A percentile compares a stretch with the other conserved stretches of the same genome.
Conservation (phyloP, 331 rosid species). For the Telfairia occidentalis region DNA sequence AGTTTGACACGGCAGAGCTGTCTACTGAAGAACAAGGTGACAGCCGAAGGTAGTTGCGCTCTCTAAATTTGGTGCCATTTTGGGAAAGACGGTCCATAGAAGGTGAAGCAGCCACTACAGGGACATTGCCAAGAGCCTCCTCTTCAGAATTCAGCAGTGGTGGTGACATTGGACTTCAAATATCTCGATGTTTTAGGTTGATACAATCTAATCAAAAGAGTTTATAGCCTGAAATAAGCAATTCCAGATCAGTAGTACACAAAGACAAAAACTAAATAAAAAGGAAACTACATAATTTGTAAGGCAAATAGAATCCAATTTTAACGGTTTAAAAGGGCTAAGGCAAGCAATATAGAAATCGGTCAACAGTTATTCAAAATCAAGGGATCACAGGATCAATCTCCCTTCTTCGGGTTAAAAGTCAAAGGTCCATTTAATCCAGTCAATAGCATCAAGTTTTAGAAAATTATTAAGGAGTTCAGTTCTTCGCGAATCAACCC, state of each 20-base stretch:
- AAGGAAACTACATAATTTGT: not conserved
- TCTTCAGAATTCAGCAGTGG: conserved; percentile 47
- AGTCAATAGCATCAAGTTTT: not conserved
- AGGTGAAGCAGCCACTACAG: conserved; percentile 43
- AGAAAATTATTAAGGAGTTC: not conserved
- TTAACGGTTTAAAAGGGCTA: not conserved
- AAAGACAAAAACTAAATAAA: not conserved
- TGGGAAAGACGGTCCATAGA: conserved; percentile 32
- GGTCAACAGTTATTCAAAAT: not conserved
- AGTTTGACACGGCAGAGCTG: conserved; percentile 35
- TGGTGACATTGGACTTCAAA: conserved; percentile 43
- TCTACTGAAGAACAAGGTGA: conserved; percentile 63
- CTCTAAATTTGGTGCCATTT: conserved; percentile 36
- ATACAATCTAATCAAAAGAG: conserved; percentile 5
- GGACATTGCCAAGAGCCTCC: conserved; percentile 48
- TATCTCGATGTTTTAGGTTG: conserved; percentile 16
- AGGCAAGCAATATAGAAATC: not conserved
- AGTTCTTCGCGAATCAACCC: not conserved
- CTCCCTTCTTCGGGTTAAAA: not conserved
- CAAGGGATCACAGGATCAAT: not conserved
- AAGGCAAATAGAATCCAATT: not conserved
- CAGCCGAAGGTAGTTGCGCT: conserved; percentile 61
- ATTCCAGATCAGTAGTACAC: not conserved
- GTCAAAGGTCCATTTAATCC: not conserved
- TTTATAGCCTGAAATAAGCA: not conserved